phyloP scores from a whole-genome alignment of 208 protist species.

The Tetramitus jugosus region DNA sequence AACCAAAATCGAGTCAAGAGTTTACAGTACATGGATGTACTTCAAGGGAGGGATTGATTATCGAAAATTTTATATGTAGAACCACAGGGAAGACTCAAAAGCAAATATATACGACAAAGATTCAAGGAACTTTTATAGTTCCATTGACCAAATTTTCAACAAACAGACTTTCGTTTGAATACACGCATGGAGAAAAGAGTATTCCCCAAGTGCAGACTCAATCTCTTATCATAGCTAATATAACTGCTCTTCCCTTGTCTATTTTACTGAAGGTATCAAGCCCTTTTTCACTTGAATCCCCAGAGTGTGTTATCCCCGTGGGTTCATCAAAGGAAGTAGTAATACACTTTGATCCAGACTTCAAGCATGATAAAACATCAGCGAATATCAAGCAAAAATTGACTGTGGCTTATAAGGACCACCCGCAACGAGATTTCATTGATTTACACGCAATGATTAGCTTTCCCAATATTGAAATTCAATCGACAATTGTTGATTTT shows the following conservation, averaged over 20 bases:
- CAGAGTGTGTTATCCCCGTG: conserved; percentile 53
- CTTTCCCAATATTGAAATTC: conserved; percentile 73
- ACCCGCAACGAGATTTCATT: conserved; percentile 69
- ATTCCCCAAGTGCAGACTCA: conserved; percentile 34
- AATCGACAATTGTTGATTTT: conserved; percentile 65
- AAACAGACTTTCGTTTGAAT: conserved; percentile 64
- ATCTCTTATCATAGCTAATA: conserved; percentile 74
- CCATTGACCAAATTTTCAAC: conserved; percentile 68
- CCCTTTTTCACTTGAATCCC: conserved; percentile 61
- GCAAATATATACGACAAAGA: conserved; percentile 51
- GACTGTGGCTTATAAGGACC: conserved; percentile 68
- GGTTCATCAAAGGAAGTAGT: conserved; percentile 64
- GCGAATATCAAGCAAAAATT: conserved; percentile 60
- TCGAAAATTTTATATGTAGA: conserved; percentile 63
- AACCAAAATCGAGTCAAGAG: conserved; percentile 38
- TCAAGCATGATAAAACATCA: conserved; percentile 61
- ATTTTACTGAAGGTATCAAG: conserved; percentile 52
- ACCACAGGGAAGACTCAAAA: conserved; percentile 48
- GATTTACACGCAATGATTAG: conserved; percentile 57
- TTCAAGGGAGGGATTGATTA: conserved; percentile 46
- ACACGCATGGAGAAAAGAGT: conserved; percentile 46
- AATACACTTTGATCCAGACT: conserved; percentile 69
- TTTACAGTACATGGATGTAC: conserved; percentile 59
- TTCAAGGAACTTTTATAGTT: conserved; percentile 66
- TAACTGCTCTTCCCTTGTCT: conserved; percentile 61